Percentiles rank a stretch among this genome's conserved stretches.
phyloP scores from a whole-genome alignment of 352 stramenopile species.

The Pythium myriotylum region DNA sequence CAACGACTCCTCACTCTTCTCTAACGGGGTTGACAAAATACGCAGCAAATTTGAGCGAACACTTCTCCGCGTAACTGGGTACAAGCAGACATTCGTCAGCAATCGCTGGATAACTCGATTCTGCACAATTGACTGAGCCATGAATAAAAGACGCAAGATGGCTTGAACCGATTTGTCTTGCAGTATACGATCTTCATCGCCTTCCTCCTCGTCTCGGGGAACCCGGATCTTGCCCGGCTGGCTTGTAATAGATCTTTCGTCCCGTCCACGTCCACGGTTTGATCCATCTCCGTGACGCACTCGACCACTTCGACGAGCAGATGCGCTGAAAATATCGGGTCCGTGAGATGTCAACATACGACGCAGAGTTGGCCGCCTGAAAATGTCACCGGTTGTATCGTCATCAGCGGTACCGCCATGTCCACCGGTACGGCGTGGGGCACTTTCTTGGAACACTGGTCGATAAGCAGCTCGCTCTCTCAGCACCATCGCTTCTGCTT shows the following conservation, averaged over 20 bases:
- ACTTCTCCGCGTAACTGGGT: constrained; percentile 66
- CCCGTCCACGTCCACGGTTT: constrained; percentile 37
- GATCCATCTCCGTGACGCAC: constrained; percentile 48
- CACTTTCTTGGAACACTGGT: constrained; percentile 58
- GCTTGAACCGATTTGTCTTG: constrained; percentile 67
- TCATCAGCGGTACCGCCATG: constrained; percentile 25
- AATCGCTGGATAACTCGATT: constrained; percentile 83
- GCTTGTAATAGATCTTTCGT: constrained; percentile 31
- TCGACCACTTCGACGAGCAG: constrained; percentile 37
- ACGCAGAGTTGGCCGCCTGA: constrained; percentile 72
- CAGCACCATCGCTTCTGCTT: constrained; percentile 95
- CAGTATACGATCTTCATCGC: constrained; percentile 57
- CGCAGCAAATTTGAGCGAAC: constrained; percentile 67
- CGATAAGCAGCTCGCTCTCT: constrained; percentile 91
- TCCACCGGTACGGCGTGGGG: constrained; percentile 29
- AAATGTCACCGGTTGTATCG: constrained; percentile 53
- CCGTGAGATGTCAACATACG: constrained; percentile 83
- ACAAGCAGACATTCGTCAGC: constrained; percentile 78
- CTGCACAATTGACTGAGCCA: constrained; percentile 79
- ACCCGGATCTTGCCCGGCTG: constrained; percentile 64
- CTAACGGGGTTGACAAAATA: constrained; percentile 35
- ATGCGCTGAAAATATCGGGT: constrained; percentile 41
- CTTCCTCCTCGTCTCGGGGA: constrained; percentile 75
- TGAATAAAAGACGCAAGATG: constrained; percentile 76
- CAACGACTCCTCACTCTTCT: constrained; percentile 16